Conservation (phyloP, 2,329 filamentous ascomycete species). For the Arachnopeziza araneosa region DNA sequence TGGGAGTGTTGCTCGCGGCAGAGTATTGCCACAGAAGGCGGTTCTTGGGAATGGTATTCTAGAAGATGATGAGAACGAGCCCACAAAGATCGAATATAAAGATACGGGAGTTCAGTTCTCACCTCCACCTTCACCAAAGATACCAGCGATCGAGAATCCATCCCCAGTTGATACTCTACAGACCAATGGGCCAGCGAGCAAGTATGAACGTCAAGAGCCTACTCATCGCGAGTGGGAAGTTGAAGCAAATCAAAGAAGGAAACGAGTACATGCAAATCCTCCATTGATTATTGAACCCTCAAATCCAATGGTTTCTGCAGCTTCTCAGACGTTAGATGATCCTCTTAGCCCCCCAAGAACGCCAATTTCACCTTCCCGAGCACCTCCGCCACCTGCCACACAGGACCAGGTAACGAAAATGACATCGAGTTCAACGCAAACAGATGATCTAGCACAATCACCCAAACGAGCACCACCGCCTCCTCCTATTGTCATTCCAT, state of each 20-base stretch:
- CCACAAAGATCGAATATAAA: slow-evolving; percentile 52
- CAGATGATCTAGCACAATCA: slow-evolving; percentile 34
- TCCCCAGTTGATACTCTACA: slow-evolving; percentile 29
- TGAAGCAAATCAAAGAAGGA: slow-evolving; percentile 68
- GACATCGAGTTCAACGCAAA: slow-evolving; percentile 58
- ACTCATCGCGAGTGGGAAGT: slow-evolving; percentile 48
- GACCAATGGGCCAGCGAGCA: background rate
- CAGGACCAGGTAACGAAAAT: slow-evolving; percentile 35
- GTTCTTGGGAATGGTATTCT: slow-evolving; percentile 44
- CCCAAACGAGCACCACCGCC: slow-evolving; percentile 27
- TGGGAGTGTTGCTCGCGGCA: slow-evolving; percentile 49
- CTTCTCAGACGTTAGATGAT: slow-evolving; percentile 57
- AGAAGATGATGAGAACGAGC: slow-evolving; percentile 43
- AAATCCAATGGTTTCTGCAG: slow-evolving; percentile 56
- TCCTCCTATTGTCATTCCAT: slow-evolving; percentile 57
- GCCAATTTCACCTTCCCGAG: slow-evolving; percentile 47
- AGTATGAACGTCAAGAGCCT: slow-evolving; percentile 33
- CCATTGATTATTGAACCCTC: slow-evolving; percentile 44
- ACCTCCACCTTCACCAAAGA: slow-evolving; percentile 68
- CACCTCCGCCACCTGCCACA: slow-evolving; percentile 36
- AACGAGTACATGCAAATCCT: slow-evolving; percentile 54
- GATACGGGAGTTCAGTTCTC: slow-evolving; percentile 80
- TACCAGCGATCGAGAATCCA: slow-evolving; percentile 35
- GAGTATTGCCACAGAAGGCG: slow-evolving; percentile 49
- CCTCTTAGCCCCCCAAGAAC: slow-evolving; percentile 61